These are phyloP conservation scores for Cucurbitaria berberidis DNA, from an alignment of 2,329 filamentous ascomycete species.

Conservation along the genomic window DNA sequence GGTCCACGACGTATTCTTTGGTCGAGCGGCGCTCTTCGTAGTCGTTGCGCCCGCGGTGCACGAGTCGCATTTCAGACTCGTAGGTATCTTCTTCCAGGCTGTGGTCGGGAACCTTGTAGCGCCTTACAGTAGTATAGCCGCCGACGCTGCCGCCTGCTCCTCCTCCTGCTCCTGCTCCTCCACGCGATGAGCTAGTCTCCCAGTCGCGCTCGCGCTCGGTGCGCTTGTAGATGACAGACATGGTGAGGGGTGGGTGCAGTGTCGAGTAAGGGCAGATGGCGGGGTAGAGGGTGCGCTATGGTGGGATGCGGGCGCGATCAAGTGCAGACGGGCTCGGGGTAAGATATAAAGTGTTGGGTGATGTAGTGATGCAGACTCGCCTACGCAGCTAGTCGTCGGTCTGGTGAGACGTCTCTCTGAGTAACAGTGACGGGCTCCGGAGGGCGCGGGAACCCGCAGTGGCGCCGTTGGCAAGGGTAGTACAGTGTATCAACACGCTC, in stretches of 20 bases:
- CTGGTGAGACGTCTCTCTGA: conserved; percentile 8
- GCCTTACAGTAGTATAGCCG: conserved; percentile 63
- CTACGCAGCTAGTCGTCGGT: conserved; percentile 25
- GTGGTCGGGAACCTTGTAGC: conserved; percentile 62
- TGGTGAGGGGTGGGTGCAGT: conserved; percentile 24
- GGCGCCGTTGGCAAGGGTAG: conserved; percentile 26
- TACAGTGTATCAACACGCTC: conserved; percentile 21
- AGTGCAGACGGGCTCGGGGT: background rate
- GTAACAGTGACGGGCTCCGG: conserved; percentile 16
- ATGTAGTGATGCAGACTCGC: conserved; percentile 13
- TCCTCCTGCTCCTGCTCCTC: conserved; percentile 4
- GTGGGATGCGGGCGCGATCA: conserved; percentile 7
- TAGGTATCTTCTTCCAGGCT: conserved; percentile 51
- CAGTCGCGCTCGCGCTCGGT: conserved; percentile 55
- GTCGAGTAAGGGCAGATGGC: conserved; percentile 4
- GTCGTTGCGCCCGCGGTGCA: conserved; percentile 48
- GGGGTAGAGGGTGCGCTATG: conserved; percentile 1
- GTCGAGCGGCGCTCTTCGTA: conserved; percentile 40
- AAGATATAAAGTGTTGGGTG: background rate
- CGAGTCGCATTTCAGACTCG: conserved; percentile 58
- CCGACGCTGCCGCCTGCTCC: conserved; percentile 27
- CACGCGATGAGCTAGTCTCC: conserved; percentile 43
- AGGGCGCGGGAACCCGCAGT: conserved; percentile 24
- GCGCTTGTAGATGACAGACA: conserved; percentile 54
- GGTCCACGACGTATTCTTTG: conserved; percentile 51